Conservation (phyloP, 441 rosid species). For the Daphne laureola region DNA sequence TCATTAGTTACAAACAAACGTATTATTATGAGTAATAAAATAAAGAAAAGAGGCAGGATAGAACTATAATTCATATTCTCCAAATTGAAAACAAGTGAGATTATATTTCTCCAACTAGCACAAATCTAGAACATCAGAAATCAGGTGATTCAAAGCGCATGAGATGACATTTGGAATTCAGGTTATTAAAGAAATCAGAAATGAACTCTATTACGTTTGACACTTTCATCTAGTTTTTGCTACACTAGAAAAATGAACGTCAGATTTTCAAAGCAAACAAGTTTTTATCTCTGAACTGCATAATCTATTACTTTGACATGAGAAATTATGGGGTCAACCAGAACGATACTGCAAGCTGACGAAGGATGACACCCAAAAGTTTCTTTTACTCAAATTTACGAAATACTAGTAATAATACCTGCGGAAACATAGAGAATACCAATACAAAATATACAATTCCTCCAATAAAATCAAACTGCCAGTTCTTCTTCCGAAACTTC, state of each 20-base stretch:
- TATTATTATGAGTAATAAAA: not conserved
- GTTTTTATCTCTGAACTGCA: not conserved
- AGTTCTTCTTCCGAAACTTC: slow-evolving; percentile 93
- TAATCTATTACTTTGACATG: not conserved
- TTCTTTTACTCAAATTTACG: not conserved
- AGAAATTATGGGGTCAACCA: slow-evolving; percentile 1
- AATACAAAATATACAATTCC: slow-evolving; percentile 81
- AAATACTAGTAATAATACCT: slow-evolving; percentile 33
- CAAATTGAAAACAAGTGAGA: not conserved
- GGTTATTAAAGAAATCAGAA: too few species aligned
- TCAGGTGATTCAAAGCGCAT: too few species aligned
- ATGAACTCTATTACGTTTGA: too few species aligned
- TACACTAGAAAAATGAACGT: slow-evolving; percentile 2
- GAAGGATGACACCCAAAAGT: too few species aligned
- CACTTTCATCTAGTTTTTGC: too few species aligned
- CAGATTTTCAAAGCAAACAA: not conserved
- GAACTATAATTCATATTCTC: slow-evolving; percentile 5
- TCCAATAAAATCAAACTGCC: slow-evolving; percentile 95
- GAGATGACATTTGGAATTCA: too few species aligned
- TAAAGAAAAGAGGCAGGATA: too few species aligned
- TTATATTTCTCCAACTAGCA: too few species aligned
- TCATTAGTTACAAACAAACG: slow-evolving; percentile 16
- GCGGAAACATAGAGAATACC: slow-evolving; percentile 87
- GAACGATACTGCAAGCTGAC: not conserved
- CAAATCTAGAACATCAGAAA: too few species aligned